Base-by-base conservation (phyloP, 192 early-diverging fungal species). In the Entrophospora sp. region DNA sequence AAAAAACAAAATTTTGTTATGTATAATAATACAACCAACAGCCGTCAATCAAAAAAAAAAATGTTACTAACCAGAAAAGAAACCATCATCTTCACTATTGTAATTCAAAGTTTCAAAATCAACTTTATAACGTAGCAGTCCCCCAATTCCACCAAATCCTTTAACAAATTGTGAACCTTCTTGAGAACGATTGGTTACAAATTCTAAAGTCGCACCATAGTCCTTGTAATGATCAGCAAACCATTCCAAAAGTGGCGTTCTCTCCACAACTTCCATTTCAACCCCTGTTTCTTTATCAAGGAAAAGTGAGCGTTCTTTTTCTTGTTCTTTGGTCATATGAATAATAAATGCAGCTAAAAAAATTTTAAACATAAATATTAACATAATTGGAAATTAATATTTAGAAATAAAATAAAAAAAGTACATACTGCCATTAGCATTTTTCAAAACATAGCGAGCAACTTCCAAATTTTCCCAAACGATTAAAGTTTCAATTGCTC, bases 81-180 rank as follows among this genome's bases (percentile, higher is more conserved):
- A 83, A 63, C 84, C 83, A 35, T 85, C 81, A 28, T 84, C 81
- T 24, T 85, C 78, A 48, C 80, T 84, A 57, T 85, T 83, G 35
- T 79, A 81, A 38, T 66, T 81, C 35, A 89, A 75, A 72, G 84
- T 79, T 16, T 85, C 73, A 61, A 91, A 82, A 70, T 89, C 84
- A 56, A 95, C 86, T 84, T 98, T 94, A 85, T 97, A 99, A 72
- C 97, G 91, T 66, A 97, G 81, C 25, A 94, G 67, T 16, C 91
- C 95, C 49, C 94, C 97, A 69, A 99, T 97, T 42, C 97, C 97
- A 79, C 97, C 97, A 77, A 99, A 99, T 24, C 97, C 97, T 71
- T 90, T 91, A 63, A 96, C 92, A 79, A 97, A 99, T 79, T 97
- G 94, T 34, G 92, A 89, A 44, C 95, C 95, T 77, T 97, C 95